phyloP scores from a whole-genome alignment of 2,329 filamentous ascomycete genomes.

The Xylaria sp. region DNA sequence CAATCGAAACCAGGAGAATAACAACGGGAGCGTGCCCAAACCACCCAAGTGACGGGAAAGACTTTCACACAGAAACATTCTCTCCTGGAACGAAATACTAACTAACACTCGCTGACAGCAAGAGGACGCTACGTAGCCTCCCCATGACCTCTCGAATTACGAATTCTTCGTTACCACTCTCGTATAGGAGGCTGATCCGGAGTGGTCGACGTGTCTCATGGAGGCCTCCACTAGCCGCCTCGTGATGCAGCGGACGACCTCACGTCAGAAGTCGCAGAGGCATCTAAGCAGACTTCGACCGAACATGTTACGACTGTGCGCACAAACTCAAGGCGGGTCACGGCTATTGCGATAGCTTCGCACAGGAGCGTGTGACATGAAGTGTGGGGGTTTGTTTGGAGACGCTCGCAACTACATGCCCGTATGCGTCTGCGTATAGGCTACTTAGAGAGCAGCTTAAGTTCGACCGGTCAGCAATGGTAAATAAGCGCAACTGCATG shows the following conservation, averaged over 20 bases:
- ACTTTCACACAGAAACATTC: neutral
- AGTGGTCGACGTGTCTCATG: neutral
- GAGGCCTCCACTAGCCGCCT: neutral
- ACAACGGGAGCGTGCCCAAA: too few species aligned
- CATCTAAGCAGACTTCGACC: conserved; percentile 9
- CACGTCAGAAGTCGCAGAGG: neutral
- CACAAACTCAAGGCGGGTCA: conserved; percentile 18
- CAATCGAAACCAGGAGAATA: too few species aligned
- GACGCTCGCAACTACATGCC: neutral
- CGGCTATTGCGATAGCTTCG: conserved; percentile 20
- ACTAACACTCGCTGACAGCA: neutral
- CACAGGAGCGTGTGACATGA: neutral
- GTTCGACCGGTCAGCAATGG: neutral
- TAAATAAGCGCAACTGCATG: neutral
- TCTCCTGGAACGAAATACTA: neutral
- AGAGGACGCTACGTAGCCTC: neutral
- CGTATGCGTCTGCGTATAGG: neutral
- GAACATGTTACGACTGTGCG: conserved; percentile 22
- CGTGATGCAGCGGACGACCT: neutral
- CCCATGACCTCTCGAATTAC: conserved; percentile 8
- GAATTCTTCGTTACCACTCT: neutral
- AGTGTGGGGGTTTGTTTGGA: too few species aligned
- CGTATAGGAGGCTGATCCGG: neutral
- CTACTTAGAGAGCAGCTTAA: neutral
- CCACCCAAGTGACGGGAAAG: too few species aligned